phyloP scores from a whole-genome alignment of 2,329 filamentous ascomycete species.

The Fusarium piperis region DNA sequence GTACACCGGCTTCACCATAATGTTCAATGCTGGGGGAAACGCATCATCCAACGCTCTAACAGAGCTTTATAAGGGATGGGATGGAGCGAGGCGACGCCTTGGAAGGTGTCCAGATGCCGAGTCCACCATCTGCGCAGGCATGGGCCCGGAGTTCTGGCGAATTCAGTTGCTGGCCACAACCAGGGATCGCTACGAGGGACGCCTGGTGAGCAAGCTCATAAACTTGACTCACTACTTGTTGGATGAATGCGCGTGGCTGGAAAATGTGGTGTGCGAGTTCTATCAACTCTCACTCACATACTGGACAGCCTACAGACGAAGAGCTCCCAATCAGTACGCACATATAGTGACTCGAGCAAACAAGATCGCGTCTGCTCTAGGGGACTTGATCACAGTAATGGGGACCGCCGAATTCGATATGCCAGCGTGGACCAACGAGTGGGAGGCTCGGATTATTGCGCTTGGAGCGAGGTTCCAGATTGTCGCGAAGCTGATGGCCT shows the following conservation, averaged over 20 bases:
- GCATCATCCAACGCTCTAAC: not conserved
- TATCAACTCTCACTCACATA: conserved; percentile 23
- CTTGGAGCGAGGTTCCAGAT: conserved; percentile 14
- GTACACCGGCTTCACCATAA: not conserved
- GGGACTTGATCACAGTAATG: not conserved
- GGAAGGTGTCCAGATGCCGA: conserved; percentile 5
- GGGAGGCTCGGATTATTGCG: conserved; percentile 20
- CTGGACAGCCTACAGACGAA: conserved; percentile 24
- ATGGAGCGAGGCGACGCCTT: not conserved
- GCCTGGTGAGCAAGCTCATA: conserved; percentile 30
- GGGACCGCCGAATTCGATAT: not conserved
- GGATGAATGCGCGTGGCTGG: conserved; percentile 29
- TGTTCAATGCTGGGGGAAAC: not conserved
- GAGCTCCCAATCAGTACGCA: not conserved
- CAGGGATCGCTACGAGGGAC: conserved; percentile 2
- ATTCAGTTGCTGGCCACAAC: not conserved
- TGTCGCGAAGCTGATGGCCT: conserved; percentile 17
- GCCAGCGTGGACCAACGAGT: conserved; percentile 13
- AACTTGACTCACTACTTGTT: conserved; percentile 18
- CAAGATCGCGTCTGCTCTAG: not conserved
- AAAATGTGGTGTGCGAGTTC: conserved; percentile 38
- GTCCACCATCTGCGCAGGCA: not conserved
- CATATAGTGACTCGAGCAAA: conserved; percentile 7
- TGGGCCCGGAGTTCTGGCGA: conserved; percentile 4
- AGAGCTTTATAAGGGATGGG: not conserved